phyloP scores from a whole-genome alignment of 441 rosid species.

The Biscutella laevigata region DNA sequence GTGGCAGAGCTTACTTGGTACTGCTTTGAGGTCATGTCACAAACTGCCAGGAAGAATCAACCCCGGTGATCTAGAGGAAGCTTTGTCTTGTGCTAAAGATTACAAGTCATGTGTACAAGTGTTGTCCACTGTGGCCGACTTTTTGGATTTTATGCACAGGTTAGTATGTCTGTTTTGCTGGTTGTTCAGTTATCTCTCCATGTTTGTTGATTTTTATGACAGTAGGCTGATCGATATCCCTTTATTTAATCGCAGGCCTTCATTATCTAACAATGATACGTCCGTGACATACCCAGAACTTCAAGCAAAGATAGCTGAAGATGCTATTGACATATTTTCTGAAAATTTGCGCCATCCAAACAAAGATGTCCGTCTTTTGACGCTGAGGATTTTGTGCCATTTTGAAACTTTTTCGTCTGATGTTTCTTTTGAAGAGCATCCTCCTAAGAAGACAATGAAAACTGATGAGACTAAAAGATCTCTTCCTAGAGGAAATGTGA shows the following conservation, averaged over 20 bases:
- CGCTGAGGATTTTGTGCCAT: constrained; percentile 76
- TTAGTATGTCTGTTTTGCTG: constrained; percentile 31
- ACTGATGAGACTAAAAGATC: constrained; percentile 34
- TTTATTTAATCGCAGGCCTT: constrained; percentile 32
- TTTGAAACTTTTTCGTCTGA: constrained; percentile 32
- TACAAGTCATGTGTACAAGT: constrained; percentile 63
- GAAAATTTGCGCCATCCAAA: constrained; percentile 66
- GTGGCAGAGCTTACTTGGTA: constrained; percentile 76
- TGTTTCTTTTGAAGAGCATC: constrained; percentile 31
- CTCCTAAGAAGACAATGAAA: constrained; percentile 40
- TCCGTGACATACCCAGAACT: constrained; percentile 37
- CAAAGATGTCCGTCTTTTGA: constrained; percentile 63
- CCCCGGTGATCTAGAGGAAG: constrained; percentile 40
- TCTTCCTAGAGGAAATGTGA: constrained; percentile 41
- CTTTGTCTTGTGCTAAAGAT: constrained; percentile 52
- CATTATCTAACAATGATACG: constrained; percentile 27
- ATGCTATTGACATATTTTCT: constrained; percentile 43
- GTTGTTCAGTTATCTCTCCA: constrained; percentile 2
- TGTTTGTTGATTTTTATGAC: constrained; percentile 8
- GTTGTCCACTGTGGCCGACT: constrained; percentile 71
- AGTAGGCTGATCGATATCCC: constrained; percentile 10
- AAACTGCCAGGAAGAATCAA: constrained; percentile 28
- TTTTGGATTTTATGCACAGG: constrained; percentile 57
- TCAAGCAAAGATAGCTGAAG: constrained; percentile 33
- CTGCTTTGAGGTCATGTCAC: constrained; percentile 51